Evolutionary conservation across 139 green algal species (phyloP), one percentile per base, ranked within the genome.

Genomic region (Tetraselmis striata): DNA sequence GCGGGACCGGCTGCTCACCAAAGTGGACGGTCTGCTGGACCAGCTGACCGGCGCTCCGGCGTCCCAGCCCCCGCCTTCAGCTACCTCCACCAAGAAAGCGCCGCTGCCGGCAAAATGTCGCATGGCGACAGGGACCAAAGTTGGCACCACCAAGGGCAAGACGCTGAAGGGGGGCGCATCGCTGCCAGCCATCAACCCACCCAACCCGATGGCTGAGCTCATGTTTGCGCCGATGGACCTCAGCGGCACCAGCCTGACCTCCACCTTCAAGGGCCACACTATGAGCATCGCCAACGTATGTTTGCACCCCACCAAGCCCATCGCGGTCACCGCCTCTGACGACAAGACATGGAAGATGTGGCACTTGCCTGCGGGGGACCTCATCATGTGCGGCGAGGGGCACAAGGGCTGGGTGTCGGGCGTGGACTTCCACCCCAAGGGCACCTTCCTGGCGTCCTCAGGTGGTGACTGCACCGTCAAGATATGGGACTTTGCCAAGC

Each of bases 401-500:
- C 93, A 96, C 87, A 93, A 88, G 83, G 90, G 95, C 86, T 97
- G 94, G 94, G 91, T 97, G 77, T 84, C 91, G 23, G 90, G 90
- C 5, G 84, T 96, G 26, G 89, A 92, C 88, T 96, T 96, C 84
- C 88, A 96, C 79, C 93, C 88, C 25, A 81, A 83, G 45, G 88
- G 86, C 23, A 84, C 80, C 1, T 81, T 87, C 29, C 76, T 93
- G 30, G 88, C 84, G 25, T 86, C 85, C 23, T 78, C 31, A 23
- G 85, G 82, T 1, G 90, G 87, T 26, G 87, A 93, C 32, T 83
- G 77, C 25, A 88, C 81, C 28, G 87, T 93, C 24, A 93, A 93
- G 87, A 32, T 97, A 31, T 98, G 94, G 94, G 91, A 94, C 92
- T 96, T 97, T 87, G 88, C 93, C 78, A 85, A 93, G 84, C 89